Evolutionary conservation across 2,329 filamentous ascomycete species (phyloP), one percentile per base, ranked within the genome.

Genomic region (Penicillium sp.): DNA sequence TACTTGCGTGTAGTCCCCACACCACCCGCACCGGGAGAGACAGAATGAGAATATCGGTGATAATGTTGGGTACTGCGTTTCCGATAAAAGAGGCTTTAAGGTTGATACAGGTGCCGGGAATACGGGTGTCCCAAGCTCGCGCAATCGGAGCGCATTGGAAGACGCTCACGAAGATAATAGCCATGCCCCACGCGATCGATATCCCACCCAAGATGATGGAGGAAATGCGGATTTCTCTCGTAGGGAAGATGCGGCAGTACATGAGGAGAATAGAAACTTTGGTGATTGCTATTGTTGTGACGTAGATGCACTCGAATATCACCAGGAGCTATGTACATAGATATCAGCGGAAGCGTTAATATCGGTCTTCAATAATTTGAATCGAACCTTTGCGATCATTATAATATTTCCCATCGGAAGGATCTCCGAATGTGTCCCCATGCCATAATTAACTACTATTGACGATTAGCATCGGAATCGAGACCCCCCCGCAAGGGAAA

Each of bases 201-300:
- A 84, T 76, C 17, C 62, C 58, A 9, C 75, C 78, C 6, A 82
- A 72, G 3, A 69, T 64, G 63, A 74, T 77, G 1, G 75, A 73
- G 64, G 75, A 75, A 57, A 71, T 76, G 62, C 77, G 76, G 59
- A 82, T 79, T 57, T 73, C 74, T 0, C 71, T 70, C 5, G 78
- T 70, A 21, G 72, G 78, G 66, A 84, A 84, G 61, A 84, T 81
- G 64, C 80, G 80, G 63, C 76, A 77, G 71, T 83, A 83, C 79
- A 84, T 81, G 42, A 82, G 68, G 45, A 84, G 64, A 23, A 84
- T 71, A 50, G 77, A 77, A 15, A 82, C 54, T 62, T 83, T 84
- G n/a, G 80, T 80, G 70, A 80, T 76, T 40, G 76, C 78, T 4
- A 82, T 69, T 31, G 79, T 81, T 64, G 74, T 81, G 27, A 73